phyloP scores from a whole-genome alignment of 1,284 basidiomycete genomes.

The Austroboletus novae-zelandiae region DNA sequence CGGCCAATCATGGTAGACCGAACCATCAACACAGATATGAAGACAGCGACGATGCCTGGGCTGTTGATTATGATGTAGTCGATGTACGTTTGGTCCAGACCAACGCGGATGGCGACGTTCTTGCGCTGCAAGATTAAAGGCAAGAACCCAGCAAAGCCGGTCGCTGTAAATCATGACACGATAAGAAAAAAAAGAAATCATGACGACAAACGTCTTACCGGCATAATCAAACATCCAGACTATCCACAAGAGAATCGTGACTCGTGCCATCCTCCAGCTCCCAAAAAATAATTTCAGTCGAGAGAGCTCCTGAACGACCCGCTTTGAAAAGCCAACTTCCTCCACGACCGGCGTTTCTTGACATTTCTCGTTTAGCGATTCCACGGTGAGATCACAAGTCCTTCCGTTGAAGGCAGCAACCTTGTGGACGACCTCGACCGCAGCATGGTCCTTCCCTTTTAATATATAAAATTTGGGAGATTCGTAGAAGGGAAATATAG shows the following conservation, averaged over 20 bases:
- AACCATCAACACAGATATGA: conserved; percentile 12
- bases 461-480: conserved; percentile 17
- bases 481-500: conserved; percentile 20
- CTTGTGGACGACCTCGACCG: conserved; percentile 18
- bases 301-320: conserved; percentile 8
- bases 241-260: conserved; percentile 13
- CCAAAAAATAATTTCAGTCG: conserved; percentile 14
- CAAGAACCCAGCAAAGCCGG: conserved; percentile 4
- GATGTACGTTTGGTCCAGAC: conserved; percentile 11
- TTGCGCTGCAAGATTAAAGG: conserved; percentile 20
- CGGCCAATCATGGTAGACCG: conserved; percentile 14
- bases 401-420: conserved; percentile 16
- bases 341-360: background rate
- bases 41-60: conserved; percentile 8
- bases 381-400: conserved; percentile 16
- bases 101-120: conserved; percentile 12
- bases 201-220: conserved; percentile 6
- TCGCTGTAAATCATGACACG: background rate
- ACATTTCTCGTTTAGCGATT: conserved; percentile 14
- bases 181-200: background rate
- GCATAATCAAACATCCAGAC: conserved; percentile 15
- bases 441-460: conserved; percentile 13
- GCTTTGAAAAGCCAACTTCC: background rate
- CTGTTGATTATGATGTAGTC: conserved; percentile 16
- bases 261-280: conserved; percentile 11